Evolutionary conservation across 202 grass and related monocot genomes (phyloP).

Genomic region (Setaria italica): DNA sequence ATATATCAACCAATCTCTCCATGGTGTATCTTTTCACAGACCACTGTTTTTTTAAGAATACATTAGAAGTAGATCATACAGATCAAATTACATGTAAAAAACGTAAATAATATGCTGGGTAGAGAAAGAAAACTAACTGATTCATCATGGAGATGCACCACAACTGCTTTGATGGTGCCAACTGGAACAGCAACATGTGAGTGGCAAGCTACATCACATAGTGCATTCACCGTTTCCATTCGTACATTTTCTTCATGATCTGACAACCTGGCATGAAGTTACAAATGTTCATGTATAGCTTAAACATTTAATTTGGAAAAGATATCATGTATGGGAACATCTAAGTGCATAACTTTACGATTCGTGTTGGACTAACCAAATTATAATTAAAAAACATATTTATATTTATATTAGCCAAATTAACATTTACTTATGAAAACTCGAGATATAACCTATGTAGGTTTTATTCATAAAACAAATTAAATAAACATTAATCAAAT

Average conservation of each 20-base stretch:
- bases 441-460: too few relatives aligned
- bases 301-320: too few relatives aligned
- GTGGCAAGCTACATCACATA: conserved; percentile 83
- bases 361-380: too few relatives aligned
- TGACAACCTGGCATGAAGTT: conserved; percentile 75
- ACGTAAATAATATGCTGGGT: background rate
- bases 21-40: conserved; percentile 84
- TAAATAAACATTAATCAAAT: too few relatives aligned
- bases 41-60: conserved; percentile 47
- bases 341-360: too few relatives aligned
- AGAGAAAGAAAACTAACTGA: conserved; percentile 65
- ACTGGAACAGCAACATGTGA: conserved; percentile 62
- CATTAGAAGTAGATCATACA: conserved; percentile 36
- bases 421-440: too few relatives aligned
- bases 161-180: conserved; percentile 72
- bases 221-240: conserved; percentile 76
- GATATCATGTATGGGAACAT: too few relatives aligned
- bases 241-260: conserved; percentile 93
- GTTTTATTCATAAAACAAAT: too few relatives aligned
- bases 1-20: conserved; percentile 87
- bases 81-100: conserved; percentile 24
- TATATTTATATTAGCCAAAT: too few relatives aligned
- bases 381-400: too few relatives aligned
- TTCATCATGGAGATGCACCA: conserved; percentile 89
- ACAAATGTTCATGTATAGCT: too few relatives aligned